Conservation (phyloP, 495 filamentous ascomycete species). For the Hypoxylon trugodes region DNA sequence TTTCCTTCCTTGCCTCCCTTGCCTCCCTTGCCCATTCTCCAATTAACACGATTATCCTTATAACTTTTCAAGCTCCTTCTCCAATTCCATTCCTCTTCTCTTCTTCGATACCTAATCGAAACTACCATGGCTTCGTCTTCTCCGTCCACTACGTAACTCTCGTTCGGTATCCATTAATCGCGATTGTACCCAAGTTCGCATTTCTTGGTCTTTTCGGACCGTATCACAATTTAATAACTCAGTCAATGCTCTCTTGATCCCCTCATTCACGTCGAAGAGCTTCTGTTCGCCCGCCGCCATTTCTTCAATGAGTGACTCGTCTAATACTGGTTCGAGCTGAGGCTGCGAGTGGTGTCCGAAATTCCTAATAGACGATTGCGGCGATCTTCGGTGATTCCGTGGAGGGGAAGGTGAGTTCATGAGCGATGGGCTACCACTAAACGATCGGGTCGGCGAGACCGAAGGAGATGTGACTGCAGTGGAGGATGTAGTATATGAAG, state of each 20-base stretch:
- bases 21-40: background rate
- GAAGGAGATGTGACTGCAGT: conserved; percentile 47
- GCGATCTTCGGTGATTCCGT: conserved; percentile 42
- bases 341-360: conserved; percentile 29
- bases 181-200: conserved; percentile 69
- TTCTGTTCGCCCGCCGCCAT: conserved; percentile 62
- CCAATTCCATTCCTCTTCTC: background rate
- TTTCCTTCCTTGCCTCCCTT: conserved; percentile 12
- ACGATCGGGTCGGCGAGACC: conserved; percentile 47
- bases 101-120: conserved; percentile 17
- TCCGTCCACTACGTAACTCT: conserved; percentile 60
- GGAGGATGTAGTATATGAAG: conserved; percentile 42
- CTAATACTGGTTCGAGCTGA: conserved; percentile 47
- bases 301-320: conserved; percentile 49
- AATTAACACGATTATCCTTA: conserved; percentile 16
- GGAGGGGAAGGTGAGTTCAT: conserved; percentile 31
- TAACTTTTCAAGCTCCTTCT: conserved; percentile 1
- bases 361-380: conserved; percentile 36
- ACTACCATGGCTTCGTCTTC: conserved; percentile 50
- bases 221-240: conserved; percentile 71
- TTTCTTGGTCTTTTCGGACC: conserved; percentile 61
- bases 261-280: conserved; percentile 67
- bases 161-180: conserved; percentile 71
- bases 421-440: conserved; percentile 30
- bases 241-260: conserved; percentile 71